Conservation (phyloP, 179 eudicot genomes). For the Patellifolia procumbens region DNA sequence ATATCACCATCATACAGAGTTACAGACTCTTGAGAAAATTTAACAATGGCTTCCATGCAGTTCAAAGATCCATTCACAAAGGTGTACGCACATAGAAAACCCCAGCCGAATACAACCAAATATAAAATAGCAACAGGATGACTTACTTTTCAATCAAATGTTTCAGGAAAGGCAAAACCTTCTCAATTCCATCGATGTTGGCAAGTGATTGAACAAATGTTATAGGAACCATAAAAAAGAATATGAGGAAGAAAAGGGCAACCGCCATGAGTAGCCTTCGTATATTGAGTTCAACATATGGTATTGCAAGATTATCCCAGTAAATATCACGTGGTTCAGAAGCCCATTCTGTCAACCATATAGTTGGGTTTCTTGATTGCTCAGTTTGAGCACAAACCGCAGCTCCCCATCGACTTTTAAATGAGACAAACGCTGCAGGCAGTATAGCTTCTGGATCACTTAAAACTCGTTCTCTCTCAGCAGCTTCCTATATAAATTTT, state of each 20-base stretch:
- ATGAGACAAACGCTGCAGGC: slow-evolving; percentile 97
- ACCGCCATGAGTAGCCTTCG: slow-evolving; percentile 71
- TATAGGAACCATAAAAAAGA: slow-evolving; percentile 91
- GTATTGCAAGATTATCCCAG: slow-evolving; percentile 87
- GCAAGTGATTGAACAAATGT: slow-evolving; percentile 88
- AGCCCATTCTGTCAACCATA: slow-evolving; percentile 95
- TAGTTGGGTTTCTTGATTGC: slow-evolving; percentile 76
- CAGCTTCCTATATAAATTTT: slow-evolving; percentile 55
- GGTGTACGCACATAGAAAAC: background rate
- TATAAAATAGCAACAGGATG: background rate
- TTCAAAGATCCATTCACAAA: background rate
- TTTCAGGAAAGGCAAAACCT: slow-evolving; percentile 74
- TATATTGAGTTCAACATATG: slow-evolving; percentile 64
- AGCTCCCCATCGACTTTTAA: slow-evolving; percentile 89
- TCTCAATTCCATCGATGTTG: slow-evolving; percentile 78
- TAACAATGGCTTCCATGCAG: background rate
- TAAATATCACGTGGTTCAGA: slow-evolving; percentile 90
- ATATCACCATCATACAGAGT: no score
- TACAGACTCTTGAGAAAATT: background rate
- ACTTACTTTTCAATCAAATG: slow-evolving; percentile 61
- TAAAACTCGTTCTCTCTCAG: slow-evolving; percentile 66
- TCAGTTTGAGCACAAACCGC: slow-evolving; percentile 99
- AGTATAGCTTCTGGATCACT: slow-evolving; percentile 71
- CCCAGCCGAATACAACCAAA: background rate
- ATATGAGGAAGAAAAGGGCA: slow-evolving; percentile 72